Percentiles rank a stretch among this genome's conserved stretches.
phyloP scores from a whole-genome alignment of 2,329 filamentous ascomycete species.

The Aureobasidium sp. region DNA sequence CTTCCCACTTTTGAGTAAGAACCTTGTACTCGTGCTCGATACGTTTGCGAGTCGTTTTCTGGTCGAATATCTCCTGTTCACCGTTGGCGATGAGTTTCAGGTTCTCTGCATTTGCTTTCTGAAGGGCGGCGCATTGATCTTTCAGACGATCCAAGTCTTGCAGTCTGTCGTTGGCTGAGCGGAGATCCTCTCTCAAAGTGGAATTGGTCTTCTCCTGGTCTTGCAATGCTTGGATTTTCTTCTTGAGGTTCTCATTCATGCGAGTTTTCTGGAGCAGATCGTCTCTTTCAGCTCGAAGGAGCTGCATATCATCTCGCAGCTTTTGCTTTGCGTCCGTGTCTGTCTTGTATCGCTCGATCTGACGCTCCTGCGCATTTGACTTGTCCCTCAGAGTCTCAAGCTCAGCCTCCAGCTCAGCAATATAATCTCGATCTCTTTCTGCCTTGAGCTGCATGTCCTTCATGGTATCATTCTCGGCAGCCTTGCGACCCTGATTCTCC shows the following conservation, averaged over 20 bases:
- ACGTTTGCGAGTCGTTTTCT: conserved; percentile 41
- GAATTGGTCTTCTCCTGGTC: conserved; percentile 40
- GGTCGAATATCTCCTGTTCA: conserved; percentile 46
- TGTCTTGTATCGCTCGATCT: conserved; percentile 37
- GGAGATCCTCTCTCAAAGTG: conserved; percentile 38
- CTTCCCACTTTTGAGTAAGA: conserved; percentile 41
- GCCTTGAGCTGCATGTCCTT: conserved; percentile 38
- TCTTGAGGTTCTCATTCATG: conserved; percentile 47
- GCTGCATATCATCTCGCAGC: conserved; percentile 44
- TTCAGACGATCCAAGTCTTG: conserved; percentile 39
- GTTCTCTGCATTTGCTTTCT: conserved; percentile 47
- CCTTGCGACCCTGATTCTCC: conserved; percentile 33
- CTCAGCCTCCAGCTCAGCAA: conserved; percentile 43
- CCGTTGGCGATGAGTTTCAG: conserved; percentile 43
- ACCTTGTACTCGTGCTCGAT: conserved; percentile 43
- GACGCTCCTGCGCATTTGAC: conserved; percentile 39
- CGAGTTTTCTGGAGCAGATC: conserved; percentile 43
- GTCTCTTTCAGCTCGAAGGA: conserved; percentile 42
- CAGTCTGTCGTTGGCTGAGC: conserved; percentile 37
- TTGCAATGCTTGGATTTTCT: conserved; percentile 45
- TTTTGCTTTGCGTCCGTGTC: conserved; percentile 41
- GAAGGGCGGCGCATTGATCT: conserved; percentile 37
- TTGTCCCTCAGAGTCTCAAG: conserved; percentile 37
- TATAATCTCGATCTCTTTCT: conserved; percentile 42
- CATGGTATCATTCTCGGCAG: conserved; percentile 35